Evolutionary conservation across 108 stramenopile species (phyloP), one percentile per base, ranked within the genome.

Genomic region (Cyclotella sp.): DNA sequence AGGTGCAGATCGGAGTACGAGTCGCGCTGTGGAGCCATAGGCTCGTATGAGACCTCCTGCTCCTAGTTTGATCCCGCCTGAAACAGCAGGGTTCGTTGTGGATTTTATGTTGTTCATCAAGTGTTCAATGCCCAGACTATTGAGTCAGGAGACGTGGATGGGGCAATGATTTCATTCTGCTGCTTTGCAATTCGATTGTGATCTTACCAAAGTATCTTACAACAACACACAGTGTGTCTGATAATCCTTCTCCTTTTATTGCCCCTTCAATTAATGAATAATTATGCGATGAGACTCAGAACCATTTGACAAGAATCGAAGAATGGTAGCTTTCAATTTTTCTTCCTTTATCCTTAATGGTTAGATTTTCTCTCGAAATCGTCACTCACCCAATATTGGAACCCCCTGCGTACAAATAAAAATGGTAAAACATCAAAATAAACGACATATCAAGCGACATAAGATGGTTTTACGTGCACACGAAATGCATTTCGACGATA

Each of bases 21-120:
- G 76, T 27, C 95, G 71, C 3, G 92, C 92, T 7, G 91, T 67
- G 30, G 79, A 88, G 11, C 95, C 92, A 70, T 93, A 96, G 39
- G 92, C 92, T 54, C 95, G 90, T 70, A 96, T 96, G 52, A 96
- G 70, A 0, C 95, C 92, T 19, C 92, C 95, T 29, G 95, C 90
- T 19, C 95, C 95, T 22, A 96, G 66, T 81, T 92, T 92, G 62
- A 93, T 86, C 7, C 95, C 95, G 10, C 88, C 86, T 76, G 51
- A 6, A 2, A n/a, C 28, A 15, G 1, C 34, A 3, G 30, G 34
- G 49, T 26, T 29, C 1, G 3, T 9, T 53, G 28, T 52, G 13
- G 45, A 10, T 39, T 68, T 44, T 42, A 46, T 22, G 30, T 39
- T 26, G 44, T 55, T 55, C 55, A 24, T 55, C 22, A 26, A 24